A percentile compares a stretch with the other conserved stretches of the same genome.
Conservation (phyloP, 2,329 filamentous ascomycete species). For the Cadophora sp. region DNA sequence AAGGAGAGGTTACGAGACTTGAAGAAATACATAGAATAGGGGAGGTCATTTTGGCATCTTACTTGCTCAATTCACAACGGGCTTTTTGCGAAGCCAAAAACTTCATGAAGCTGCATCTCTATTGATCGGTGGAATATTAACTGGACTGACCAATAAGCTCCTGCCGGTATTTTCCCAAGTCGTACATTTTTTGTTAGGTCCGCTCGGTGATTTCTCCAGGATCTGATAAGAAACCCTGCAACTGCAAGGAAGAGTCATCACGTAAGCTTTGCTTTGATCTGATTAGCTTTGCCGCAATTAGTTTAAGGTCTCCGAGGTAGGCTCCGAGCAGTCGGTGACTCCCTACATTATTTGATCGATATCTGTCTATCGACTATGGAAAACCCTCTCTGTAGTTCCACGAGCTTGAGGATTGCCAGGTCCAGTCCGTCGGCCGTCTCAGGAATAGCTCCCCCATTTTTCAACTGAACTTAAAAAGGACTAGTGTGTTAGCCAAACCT, state of each 20-base stretch:
- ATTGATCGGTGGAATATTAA: not conserved
- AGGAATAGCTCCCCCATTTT: not conserved
- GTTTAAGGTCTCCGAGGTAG: slow-evolving; percentile 3
- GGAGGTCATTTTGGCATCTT: not conserved
- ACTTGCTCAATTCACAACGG: not conserved
- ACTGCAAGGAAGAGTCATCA: not conserved
- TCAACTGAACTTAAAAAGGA: not conserved
- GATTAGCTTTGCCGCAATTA: slow-evolving; percentile 13
- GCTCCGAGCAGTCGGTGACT: not conserved
- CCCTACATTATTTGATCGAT: not conserved
- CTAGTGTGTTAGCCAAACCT: not conserved
- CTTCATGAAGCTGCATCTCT: not conserved
- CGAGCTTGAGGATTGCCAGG: not conserved
- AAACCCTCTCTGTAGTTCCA: too few relatives aligned
- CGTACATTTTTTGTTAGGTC: not conserved
- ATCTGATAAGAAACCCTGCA: slow-evolving; percentile 15
- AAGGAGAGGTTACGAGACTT: slow-evolving; percentile 69
- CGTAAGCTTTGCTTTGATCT: slow-evolving; percentile 13
- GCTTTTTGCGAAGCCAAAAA: too few relatives aligned
- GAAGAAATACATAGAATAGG: slow-evolving; percentile 55
- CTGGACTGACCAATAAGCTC: not conserved
- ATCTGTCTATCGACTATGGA: not conserved
- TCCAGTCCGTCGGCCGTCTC: not conserved
- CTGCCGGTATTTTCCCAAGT: too few relatives aligned
- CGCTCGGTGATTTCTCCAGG: not conserved